These are phyloP conservation scores for Heterobasidion irregulare DNA, from an alignment of 1,284 basidiomycete species.

Conservation along the genomic window DNA sequence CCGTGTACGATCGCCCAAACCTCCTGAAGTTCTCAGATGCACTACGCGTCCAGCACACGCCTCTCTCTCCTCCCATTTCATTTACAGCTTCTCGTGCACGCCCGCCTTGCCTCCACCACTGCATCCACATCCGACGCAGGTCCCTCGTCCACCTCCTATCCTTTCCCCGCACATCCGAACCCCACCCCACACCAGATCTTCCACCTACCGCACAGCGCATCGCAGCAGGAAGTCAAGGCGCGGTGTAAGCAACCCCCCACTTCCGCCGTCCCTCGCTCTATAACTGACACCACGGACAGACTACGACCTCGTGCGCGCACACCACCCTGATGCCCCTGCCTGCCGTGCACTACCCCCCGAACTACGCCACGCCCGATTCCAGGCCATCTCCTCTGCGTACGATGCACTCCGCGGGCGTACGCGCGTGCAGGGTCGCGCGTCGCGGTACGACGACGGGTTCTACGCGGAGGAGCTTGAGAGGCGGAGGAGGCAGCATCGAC, in stretches of 20 bases:
- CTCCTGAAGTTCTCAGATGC: neutral
- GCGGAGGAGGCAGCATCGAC: slow-evolving; percentile 18
- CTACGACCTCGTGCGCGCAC: slow-evolving; percentile 43
- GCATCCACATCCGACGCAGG: slow-evolving; percentile 4
- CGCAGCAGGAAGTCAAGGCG: slow-evolving; percentile 37
- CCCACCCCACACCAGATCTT: slow-evolving; percentile 47
- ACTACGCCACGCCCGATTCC: slow-evolving; percentile 37
- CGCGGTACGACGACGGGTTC: slow-evolving; percentile 15
- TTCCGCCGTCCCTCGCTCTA: neutral
- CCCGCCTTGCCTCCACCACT: slow-evolving; percentile 16
- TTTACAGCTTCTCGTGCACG: slow-evolving; percentile 2
- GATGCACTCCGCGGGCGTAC: slow-evolving; percentile 26
- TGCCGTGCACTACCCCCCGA: slow-evolving; percentile 23
- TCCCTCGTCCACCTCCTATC: slow-evolving; percentile 13
- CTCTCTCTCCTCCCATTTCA: neutral
- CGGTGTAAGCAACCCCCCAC: slow-evolving; percentile 30
- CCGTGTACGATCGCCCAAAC: no score
- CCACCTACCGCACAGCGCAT: slow-evolving; percentile 35
- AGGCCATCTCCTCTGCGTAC: slow-evolving; percentile 41
- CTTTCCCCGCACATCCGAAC: slow-evolving; percentile 31
- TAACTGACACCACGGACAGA: slow-evolving; percentile 22
- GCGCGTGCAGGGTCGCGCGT: neutral
- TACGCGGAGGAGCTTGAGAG: slow-evolving; percentile 31
- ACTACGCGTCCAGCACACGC: neutral
- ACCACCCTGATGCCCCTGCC: slow-evolving; percentile 39